Evolutionary conservation across 2,329 filamentous ascomycete genomes (phyloP), one percentile per base, ranked within the genome.

Genomic region (Coniella lustricola): DNA sequence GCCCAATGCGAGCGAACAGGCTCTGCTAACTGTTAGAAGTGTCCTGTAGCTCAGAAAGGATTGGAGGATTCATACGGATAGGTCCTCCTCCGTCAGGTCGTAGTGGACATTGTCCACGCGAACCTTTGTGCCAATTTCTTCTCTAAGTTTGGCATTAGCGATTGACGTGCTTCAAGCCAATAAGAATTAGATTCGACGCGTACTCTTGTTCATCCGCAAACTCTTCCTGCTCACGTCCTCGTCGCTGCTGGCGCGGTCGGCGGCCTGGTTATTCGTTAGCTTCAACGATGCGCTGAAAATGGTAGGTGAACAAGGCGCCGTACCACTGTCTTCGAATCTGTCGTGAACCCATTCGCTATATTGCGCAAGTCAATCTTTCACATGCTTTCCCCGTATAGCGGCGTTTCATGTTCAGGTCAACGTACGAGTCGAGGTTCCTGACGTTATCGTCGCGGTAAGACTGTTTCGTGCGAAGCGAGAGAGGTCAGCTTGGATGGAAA

Each of bases 31-130:
- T 32, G 55, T 69, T 21, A 70, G 64, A 4, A 42, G 14, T 13
- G 16, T 44, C 22, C 32, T 29, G 5, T 29, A 32, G 32, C 17
- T 33, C 13, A 12, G 10, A 4, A 13, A n/a, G 25, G 16, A 40
- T 48, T 50, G 44, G 35, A 49, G 46, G 42, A 38, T 9, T 42
- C 67, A 49, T 69, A 94, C 89, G 60, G 86, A 78, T 46, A 95
- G 75, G 62, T 95, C 90, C 33, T 84, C 82, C 65, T 91, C 82
- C 12, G 85, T 90, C 54, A 96, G 76, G 52, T 96, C 90, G 66
- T 95, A 96, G 66, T 96, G 90, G 50, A 96, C 72, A 63, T 95
- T 95, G 53, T 94, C 88, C 53, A 95, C 84, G 56, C 84, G 84
- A 56, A 96, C 67, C 67, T 88, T 91, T 39, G 82, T 74, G 57